Conservation (phyloP, 306 rosid species). For the Malus sieversii region DNA sequence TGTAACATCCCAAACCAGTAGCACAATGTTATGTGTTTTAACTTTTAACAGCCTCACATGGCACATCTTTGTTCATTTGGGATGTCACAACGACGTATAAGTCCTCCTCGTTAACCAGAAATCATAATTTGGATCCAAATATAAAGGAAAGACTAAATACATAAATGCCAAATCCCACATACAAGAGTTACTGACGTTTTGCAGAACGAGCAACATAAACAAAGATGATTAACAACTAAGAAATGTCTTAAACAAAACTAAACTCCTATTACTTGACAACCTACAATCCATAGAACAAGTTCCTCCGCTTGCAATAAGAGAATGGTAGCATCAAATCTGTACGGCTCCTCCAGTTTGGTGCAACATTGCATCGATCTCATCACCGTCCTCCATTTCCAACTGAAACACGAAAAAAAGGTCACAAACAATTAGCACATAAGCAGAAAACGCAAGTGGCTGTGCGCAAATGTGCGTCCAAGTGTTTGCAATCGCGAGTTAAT, state of each 20-base stretch:
- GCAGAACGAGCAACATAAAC: not conserved
- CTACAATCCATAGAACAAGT: not conserved
- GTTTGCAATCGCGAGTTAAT: not conserved
- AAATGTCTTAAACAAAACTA: not conserved
- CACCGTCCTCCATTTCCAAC: slow-evolving; percentile 70
- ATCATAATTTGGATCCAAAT: not conserved
- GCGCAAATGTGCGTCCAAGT: not conserved
- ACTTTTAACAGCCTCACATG: not conserved
- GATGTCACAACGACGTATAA: too few species aligned
- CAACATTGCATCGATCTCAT: slow-evolving; percentile 66
- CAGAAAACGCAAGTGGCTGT: not conserved
- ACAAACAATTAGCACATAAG: not conserved
- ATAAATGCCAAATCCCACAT: not conserved
- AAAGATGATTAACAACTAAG: not conserved
- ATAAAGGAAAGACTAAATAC: not conserved
- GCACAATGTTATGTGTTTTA: not conserved
- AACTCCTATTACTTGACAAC: not conserved
- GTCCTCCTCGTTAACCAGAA: not conserved
- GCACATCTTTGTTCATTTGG: not conserved
- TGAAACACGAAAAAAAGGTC: not conserved
- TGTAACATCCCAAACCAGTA: not conserved
- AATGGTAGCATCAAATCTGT: not conserved
- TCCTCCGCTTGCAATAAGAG: not conserved
- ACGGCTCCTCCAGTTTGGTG: slow-evolving; percentile 59
- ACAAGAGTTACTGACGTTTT: not conserved